Evolutionary conservation across 495 filamentous ascomycete species (phyloP).

Genomic region (Chlorociboria aeruginascens): DNA sequence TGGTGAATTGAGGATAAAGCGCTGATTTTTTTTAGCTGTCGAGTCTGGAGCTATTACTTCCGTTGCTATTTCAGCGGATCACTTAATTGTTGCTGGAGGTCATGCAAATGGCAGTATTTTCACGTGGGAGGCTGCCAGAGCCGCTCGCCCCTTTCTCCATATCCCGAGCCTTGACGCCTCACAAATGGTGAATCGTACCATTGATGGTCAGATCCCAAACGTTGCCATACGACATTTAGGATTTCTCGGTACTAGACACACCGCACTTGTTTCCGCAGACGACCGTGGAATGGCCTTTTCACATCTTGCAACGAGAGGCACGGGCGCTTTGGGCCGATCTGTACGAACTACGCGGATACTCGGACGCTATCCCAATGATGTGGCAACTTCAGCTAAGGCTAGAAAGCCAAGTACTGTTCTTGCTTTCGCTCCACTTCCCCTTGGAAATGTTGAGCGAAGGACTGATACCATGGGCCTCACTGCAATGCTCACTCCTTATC

Average conservation of each 20-base stretch:
- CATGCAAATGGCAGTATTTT: conserved; percentile 89
- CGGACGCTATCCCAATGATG: conserved; percentile 69
- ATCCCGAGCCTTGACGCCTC: conserved; percentile 63
- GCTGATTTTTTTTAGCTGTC: conserved; percentile 46
- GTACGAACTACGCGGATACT: conserved; percentile 86
- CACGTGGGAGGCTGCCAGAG: conserved; percentile 82
- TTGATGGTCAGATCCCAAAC: conserved; percentile 73
- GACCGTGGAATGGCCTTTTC: conserved; percentile 96
- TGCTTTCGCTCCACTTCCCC: conserved; percentile 78
- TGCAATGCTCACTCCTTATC: conserved; percentile 90
- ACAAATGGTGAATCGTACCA: conserved; percentile 49
- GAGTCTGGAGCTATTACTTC: conserved; percentile 84
- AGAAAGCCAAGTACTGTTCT: conserved; percentile 92
- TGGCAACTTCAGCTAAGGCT: conserved; percentile 43
- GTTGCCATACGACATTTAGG: conserved; percentile 75
- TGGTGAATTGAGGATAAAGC: not conserved
- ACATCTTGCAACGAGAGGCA: conserved; percentile 83
- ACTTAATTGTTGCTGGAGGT: conserved; percentile 79
- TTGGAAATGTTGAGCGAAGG: conserved; percentile 81
- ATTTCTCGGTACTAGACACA: conserved; percentile 91
- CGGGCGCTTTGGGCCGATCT: conserved; percentile 70
- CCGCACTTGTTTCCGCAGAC: conserved; percentile 94
- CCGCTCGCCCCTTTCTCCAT: conserved; percentile 76
- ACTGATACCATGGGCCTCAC: conserved; percentile 86
- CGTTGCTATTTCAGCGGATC: conserved; percentile 84